Evolutionary conservation across 2,329 filamentous ascomycete genomes (phyloP), one percentile per base, ranked within the genome.

Genomic region (Catunica adiposa): DNA sequence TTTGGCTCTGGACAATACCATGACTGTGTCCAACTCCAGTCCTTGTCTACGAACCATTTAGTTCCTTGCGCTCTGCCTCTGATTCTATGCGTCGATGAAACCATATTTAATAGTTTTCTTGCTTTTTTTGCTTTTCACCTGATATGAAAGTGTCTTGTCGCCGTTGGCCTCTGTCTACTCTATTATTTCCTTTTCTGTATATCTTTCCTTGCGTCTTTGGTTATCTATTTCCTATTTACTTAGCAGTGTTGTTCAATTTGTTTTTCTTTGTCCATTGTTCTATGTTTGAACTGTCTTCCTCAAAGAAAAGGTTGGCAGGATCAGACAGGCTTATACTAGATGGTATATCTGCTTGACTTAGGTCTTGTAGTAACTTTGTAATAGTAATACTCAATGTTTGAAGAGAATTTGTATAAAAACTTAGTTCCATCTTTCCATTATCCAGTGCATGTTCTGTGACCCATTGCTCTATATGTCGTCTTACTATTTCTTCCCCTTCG

Each of bases 351-450:
- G 31, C 9, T 22, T 20, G 26, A 11, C 46, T 54, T 51, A 5
- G 26, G 56, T 51, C 56, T 54, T 48, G 46, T 40, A 50, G 56
- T 53, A 46, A 54, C 52, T 25, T 54, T 57, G 54, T 58, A 58
- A 58, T 58, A 55, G 56, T 58, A 58, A 58, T 58, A 50, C 54
- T 58, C 56, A 56, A 56, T 48, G 50, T 50, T n/a, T 55, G 47
- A 23, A 54, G 51, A 48, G 53, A 48, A 58, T 55, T 56, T 47
- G 48, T 37, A 50, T 31, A 15, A 8, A 55, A 48, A 50, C 1
- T 34, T 23, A 26, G 7, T 53, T 44, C 3, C 6, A 52, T 22
- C 22, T 40, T 15, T 9, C 17, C 22, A 20, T 51, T 9, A 25
- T 17, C 38, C 34, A n/a, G 17, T 57, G 20, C 7, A 25, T 4